A percentile compares a stretch with the other conserved stretches of the same genome.
Conservation (phyloP, 1,284 basidiomycete species). For the Tilletia caries region DNA sequence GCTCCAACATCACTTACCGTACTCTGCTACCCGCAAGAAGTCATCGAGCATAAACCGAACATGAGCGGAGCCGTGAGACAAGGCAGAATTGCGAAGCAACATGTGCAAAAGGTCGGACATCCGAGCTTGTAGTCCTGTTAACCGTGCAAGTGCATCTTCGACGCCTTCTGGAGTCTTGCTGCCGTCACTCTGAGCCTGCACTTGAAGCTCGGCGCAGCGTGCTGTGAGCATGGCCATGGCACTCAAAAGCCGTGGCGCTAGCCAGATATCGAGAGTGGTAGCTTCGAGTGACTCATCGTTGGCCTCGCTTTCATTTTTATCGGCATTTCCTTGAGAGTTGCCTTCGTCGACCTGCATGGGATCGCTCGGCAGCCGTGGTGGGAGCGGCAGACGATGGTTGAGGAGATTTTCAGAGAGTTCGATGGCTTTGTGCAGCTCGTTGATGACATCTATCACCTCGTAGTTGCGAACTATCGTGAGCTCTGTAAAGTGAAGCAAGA, state of each 20-base stretch:
- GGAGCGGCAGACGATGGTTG: background rate
- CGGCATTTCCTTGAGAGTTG: background rate
- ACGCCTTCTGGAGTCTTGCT: background rate
- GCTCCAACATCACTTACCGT: background rate
- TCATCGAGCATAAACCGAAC: conserved; percentile 9
- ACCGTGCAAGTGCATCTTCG: background rate
- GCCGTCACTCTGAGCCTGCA: conserved; percentile 20
- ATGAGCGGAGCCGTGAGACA: background rate
- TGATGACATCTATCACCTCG: conserved; percentile 5
- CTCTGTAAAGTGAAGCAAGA: background rate
- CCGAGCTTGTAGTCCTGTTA: background rate
- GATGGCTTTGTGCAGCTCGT: background rate
- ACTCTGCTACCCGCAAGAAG: conserved; percentile 13
- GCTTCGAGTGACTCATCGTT: conserved; percentile 17
- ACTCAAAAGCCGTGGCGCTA: conserved; percentile 32
- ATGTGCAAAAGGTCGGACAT: background rate
- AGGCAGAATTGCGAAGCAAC: background rate
- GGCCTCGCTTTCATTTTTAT: background rate
- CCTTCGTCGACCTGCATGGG: background rate
- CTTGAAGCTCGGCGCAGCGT: conserved; percentile 19
- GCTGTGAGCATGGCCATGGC: conserved; percentile 20
- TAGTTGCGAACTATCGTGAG: conserved; percentile 11
- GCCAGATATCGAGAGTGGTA: conserved; percentile 42
- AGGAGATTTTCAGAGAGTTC: conserved; percentile 6
- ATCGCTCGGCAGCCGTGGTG: background rate